Evolutionary conservation across 2,329 filamentous ascomycete species (phyloP), one percentile per base, ranked within the genome.

Genomic region (Zymoseptoria pseudotritici): DNA sequence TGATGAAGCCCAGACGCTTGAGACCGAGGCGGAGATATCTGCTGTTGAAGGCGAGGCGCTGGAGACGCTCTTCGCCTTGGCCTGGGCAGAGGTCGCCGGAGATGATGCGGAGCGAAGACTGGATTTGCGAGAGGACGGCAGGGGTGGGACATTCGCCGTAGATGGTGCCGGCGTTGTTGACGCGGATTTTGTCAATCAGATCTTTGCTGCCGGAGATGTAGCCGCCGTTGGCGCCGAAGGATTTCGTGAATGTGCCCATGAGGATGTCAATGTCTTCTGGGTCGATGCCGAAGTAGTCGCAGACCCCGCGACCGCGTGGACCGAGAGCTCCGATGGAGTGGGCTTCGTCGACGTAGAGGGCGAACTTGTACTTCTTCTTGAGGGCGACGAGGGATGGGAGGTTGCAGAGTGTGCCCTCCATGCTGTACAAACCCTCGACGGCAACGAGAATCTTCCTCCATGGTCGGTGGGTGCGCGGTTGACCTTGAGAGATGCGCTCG

Each of bases 391-490:
- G 80, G 62, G 90, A 90, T 1, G 94, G 94, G n/a, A 99, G 83
- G 74, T 99, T 94, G 76, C 90, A 94, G 90, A 99, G 96, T 66
- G 92, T 97, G 54, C 94, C 94, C 78, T 99, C 94, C 94, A 99
- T 99, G 0, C 93, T 97, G 81, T 99, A 99, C 20, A 99, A 83
- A 68, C 94, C 94, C 75, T 99, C 94, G 46, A 99, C 90, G 46
- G 93, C 92, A 52, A 99, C 90, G 56, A 99, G 76, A 62, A 99
- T 97, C 85, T 97, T 99, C 82, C 96, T 97, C 94, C 94, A 99
- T 1, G 94, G 94, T 29, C 94, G 89, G 76, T 99, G 94, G n/a
- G 93, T 99, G 66, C 94, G 89, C 57, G 94, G 94, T 73, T 99
- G 94, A 52, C 94, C 94, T 77, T 97, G 93, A 13, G 93, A 92